Conservation (phyloP, 441 rosid genomes). For the Bocquillonia castaneifolia region DNA sequence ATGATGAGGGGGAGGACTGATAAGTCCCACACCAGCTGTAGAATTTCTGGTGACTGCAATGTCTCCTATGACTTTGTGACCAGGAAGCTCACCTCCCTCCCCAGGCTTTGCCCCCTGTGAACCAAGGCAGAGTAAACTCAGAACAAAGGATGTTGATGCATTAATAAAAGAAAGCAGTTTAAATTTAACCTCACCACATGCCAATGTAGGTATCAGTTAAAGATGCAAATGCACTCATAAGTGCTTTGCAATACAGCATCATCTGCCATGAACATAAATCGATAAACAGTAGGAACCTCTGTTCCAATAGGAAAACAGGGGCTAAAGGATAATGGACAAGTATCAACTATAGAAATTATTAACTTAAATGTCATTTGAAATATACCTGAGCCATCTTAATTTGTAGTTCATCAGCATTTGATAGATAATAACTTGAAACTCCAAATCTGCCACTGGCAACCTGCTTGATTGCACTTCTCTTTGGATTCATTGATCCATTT, state of each 20-base stretch:
- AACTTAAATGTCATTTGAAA: constrained; percentile 2
- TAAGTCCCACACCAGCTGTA: constrained; percentile 98
- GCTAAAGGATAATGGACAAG: constrained; percentile 27
- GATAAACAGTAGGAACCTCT: constrained; percentile 48
- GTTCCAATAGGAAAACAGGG: constrained; percentile 48
- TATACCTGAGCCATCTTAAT: constrained; percentile 99
- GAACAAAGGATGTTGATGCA: constrained; percentile 19
- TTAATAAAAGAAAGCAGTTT: constrained; percentile 22
- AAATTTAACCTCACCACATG: constrained; percentile 47
- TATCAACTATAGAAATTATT: constrained; percentile 14
- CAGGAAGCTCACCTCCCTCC: constrained; percentile 99
- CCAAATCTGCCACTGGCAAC: constrained; percentile 99
- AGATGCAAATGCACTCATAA: constrained; percentile 45
- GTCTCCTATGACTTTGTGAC: constrained; percentile 98
- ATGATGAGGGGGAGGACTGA: constrained; percentile 99
- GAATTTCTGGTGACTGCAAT: constrained; percentile 97
- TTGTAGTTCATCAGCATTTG: constrained; percentile 97
- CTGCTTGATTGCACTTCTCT: constrained; percentile 98
- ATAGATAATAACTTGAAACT: constrained; percentile 94
- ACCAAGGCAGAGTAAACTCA: constrained; percentile 20
- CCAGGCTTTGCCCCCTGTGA: constrained; percentile 99
- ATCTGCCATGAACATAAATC: constrained; percentile 58
- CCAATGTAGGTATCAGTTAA: constrained; percentile 40
- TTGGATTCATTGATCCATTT: constrained; percentile 90
- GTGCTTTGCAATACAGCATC: constrained; percentile 60